These are phyloP conservation scores for Aspergillus coremiiformis DNA, from an alignment of 495 filamentous ascomycete genomes.

Conservation along the genomic window DNA sequence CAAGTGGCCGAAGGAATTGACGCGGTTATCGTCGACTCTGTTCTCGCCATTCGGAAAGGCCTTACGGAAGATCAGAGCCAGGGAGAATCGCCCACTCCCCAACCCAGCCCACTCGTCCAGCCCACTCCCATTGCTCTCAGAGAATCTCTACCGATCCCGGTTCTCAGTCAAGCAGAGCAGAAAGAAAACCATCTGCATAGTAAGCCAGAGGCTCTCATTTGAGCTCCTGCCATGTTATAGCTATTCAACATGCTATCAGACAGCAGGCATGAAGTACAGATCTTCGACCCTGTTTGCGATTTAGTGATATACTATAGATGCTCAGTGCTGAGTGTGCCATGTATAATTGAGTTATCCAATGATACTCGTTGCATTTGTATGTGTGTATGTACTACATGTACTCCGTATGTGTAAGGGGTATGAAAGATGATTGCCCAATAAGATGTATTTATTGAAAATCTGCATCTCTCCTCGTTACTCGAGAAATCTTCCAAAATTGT, in stretches of 20 bases:
- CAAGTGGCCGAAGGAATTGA: constrained; percentile 96
- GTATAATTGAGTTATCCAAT: too few species aligned
- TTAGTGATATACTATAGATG: not conserved
- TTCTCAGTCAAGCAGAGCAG: constrained; percentile 23
- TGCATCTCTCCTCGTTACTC: too few species aligned
- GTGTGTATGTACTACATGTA: too few species aligned
- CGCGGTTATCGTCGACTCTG: constrained; percentile 92
- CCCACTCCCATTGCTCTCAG: constrained; percentile 17
- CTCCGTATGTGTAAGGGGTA: too few species aligned
- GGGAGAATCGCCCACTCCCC: constrained; percentile 19
- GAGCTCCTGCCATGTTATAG: not conserved
- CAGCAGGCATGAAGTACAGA: not conserved
- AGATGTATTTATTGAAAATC: too few species aligned
- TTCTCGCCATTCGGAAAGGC: constrained; percentile 72
- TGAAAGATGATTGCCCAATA: too few species aligned
- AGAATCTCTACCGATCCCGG: constrained; percentile 25
- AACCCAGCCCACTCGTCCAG: constrained; percentile 23
- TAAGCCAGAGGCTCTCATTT: constrained; percentile 9
- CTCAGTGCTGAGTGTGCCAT: not conserved
- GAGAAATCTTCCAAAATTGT: too few species aligned
- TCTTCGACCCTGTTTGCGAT: not conserved
- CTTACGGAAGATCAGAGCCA: constrained; percentile 44
- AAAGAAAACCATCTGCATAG: constrained; percentile 15
- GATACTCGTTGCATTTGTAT: too few species aligned
- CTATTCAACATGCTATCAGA: not conserved